These are phyloP conservation scores for Scutellaria galericulata DNA, from an alignment of 257 asterid species.

Conservation along the genomic window DNA sequence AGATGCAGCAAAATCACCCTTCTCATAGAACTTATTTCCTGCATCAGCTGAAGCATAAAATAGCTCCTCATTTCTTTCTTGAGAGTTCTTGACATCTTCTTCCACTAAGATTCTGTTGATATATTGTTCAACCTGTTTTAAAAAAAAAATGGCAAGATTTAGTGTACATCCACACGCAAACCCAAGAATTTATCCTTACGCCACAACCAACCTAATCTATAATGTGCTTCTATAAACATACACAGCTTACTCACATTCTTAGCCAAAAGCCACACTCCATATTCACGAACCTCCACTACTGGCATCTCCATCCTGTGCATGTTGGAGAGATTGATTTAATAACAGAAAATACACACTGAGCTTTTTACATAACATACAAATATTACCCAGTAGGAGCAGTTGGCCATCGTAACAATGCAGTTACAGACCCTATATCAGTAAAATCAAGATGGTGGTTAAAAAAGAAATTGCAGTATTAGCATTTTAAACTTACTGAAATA, in stretches of 20 bases:
- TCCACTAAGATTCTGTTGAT: constrained; percentile 89
- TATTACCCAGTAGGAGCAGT: constrained; percentile 94
- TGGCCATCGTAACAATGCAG: constrained; percentile 96
- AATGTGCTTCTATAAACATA: constrained; percentile 21
- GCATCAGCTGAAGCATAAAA: constrained; percentile 60
- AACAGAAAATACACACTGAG: constrained; percentile 21
- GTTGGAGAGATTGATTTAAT: constrained; percentile 36
- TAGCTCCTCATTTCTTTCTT: constrained; percentile 60
- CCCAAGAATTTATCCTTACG: constrained; percentile 18
- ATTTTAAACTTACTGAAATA: constrained; percentile 22
- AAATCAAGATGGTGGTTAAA: constrained; percentile 24
- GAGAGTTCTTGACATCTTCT: constrained; percentile 67
- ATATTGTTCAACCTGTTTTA: constrained; percentile 80
- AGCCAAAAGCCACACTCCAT: constrained; percentile 92
- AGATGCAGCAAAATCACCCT: constrained; percentile 84
- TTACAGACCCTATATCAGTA: constrained; percentile 67
- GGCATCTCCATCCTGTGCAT: constrained; percentile 96
- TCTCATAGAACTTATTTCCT: constrained; percentile 60
- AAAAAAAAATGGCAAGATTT: constrained; percentile 26
- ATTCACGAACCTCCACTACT: constrained; percentile 77
- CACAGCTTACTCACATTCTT: constrained; percentile 70
- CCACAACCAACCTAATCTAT: constrained; percentile 23
- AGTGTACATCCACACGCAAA: constrained; percentile 18
- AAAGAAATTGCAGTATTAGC: constrained; percentile 15
- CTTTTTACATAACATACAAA: constrained; percentile 32